Evolutionary conservation across 2,329 filamentous ascomycete genomes (phyloP).

Genomic region (Aspergillus felis): DNA sequence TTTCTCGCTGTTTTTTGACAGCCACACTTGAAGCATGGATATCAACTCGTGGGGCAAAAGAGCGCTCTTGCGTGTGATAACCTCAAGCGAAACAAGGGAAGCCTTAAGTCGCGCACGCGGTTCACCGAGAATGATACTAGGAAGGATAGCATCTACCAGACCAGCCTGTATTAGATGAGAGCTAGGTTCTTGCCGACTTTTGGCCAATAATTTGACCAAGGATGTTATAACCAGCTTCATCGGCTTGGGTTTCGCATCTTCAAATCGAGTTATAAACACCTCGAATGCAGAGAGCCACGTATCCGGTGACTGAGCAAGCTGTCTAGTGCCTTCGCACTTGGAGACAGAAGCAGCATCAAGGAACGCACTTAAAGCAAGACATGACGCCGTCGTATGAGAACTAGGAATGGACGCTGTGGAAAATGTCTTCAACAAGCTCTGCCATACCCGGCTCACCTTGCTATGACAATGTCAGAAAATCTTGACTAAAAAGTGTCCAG

Average conservation of each 20-base stretch:
- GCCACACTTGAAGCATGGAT: slow-evolving; percentile 28
- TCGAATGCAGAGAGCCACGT: slow-evolving; percentile 41
- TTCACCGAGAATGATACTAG: slow-evolving; percentile 37
- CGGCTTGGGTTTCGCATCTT: slow-evolving; percentile 42
- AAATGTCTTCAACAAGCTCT: slow-evolving; percentile 40
- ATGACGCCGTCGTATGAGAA: slow-evolving; percentile 39
- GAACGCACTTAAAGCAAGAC: slow-evolving; percentile 44
- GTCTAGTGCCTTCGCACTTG: slow-evolving; percentile 24
- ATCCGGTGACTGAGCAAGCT: slow-evolving; percentile 30
- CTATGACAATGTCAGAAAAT: slow-evolving; percentile 16
- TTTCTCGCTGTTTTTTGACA: slow-evolving; percentile 24
- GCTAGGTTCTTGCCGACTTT: slow-evolving; percentile 21
- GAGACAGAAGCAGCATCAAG: slow-evolving; percentile 37
- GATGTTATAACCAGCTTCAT: slow-evolving; percentile 43
- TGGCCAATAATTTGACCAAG: slow-evolving; percentile 33
- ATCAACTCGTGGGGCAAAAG: slow-evolving; percentile 30
- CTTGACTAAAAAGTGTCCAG: slow-evolving; percentile 4
- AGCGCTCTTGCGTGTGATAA: slow-evolving; percentile 36
- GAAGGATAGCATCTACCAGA: slow-evolving; percentile 27
- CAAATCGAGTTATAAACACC: slow-evolving; percentile 38
- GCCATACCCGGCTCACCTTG: slow-evolving; percentile 35
- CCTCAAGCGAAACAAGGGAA: slow-evolving; percentile 34
- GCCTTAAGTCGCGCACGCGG: slow-evolving; percentile 37
- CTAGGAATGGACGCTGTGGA: slow-evolving; percentile 34
- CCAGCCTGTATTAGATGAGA: slow-evolving; percentile 17